These are phyloP conservation scores for Fagopyrum homotropicum DNA, from an alignment of 148 eudicot species.

Conservation along the genomic window DNA sequence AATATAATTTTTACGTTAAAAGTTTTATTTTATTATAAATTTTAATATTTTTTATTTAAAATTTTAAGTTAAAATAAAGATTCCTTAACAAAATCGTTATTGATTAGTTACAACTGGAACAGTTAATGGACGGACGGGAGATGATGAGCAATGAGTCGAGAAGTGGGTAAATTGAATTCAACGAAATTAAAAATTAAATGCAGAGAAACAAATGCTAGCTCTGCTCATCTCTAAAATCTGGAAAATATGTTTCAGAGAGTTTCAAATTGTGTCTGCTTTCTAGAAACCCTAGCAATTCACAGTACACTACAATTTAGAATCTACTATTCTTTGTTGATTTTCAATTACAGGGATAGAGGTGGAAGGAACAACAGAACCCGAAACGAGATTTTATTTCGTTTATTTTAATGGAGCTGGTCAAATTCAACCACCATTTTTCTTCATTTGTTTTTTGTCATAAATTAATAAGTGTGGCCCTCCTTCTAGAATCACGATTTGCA, in stretches of 20 bases:
- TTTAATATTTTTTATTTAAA: too few species aligned
- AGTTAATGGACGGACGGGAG: neutral
- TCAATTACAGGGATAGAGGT: neutral
- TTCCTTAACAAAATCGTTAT: too few species aligned
- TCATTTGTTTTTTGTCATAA: neutral
- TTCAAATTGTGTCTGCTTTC: neutral
- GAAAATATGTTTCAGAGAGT: neutral
- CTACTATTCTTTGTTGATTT: neutral
- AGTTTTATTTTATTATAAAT: too few species aligned
- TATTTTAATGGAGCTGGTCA: neutral
- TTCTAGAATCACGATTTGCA: slow-evolving; percentile 8
- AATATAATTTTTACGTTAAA: too few species aligned
- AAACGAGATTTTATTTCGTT: neutral
- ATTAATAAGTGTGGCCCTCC: neutral
- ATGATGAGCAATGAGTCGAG: neutral
- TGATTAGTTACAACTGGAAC: too few species aligned
- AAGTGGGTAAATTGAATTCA: slow-evolving; percentile 1
- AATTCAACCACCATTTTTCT: neutral
- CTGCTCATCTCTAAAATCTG: neutral
- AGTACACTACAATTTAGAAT: neutral
- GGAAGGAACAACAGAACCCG: neutral
- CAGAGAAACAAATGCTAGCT: neutral
- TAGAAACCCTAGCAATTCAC: neutral
- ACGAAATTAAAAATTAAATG: neutral
- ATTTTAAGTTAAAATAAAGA: too few species aligned